A percentile compares a stretch with the other conserved stretches of the same genome.
Evolutionary conservation across 2,329 filamentous ascomycete species (phyloP).

Genomic region (Monosporascus sp.): DNA sequence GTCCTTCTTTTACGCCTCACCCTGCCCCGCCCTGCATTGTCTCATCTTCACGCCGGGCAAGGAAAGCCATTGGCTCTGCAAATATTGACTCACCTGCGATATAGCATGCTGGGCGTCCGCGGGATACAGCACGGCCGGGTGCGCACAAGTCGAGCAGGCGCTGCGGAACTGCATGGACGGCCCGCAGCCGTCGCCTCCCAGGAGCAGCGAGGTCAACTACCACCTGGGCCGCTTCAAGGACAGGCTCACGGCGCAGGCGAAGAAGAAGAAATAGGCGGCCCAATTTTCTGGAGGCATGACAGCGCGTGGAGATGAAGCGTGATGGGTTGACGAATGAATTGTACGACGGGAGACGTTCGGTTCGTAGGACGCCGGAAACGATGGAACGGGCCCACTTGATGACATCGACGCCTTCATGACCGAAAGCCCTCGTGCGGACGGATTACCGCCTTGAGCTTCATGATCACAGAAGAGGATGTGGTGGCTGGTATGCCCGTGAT

Average conservation of each 20-base stretch:
- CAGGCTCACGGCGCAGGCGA: slow-evolving; percentile 56
- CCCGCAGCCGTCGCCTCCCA: slow-evolving; percentile 46
- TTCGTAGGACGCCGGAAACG: no score
- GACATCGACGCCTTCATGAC: no score
- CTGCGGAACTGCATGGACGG: slow-evolving; percentile 75
- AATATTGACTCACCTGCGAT: background rate
- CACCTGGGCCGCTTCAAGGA: slow-evolving; percentile 75
- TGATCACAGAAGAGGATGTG: no score
- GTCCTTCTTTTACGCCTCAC: slow-evolving; percentile 10
- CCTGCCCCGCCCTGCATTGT: no score
- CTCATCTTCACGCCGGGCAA: no score
- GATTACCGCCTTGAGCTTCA: no score
- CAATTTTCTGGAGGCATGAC: background rate
- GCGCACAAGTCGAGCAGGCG: slow-evolving; percentile 52
- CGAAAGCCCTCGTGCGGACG: no score
- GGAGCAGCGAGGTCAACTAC: slow-evolving; percentile 85
- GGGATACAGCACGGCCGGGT: slow-evolving; percentile 59
- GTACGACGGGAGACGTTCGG: no score
- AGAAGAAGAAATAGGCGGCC: slow-evolving; percentile 33
- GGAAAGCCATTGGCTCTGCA: no score
- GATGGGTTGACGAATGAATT: no score
- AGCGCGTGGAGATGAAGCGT: background rate
- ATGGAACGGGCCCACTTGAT: no score
- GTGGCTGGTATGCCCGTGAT: no score
- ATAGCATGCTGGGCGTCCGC: slow-evolving; percentile 80